These are phyloP conservation scores for Neurospora sp. DNA, from an alignment of 495 filamentous ascomycete genomes.

Conservation along the genomic window DNA sequence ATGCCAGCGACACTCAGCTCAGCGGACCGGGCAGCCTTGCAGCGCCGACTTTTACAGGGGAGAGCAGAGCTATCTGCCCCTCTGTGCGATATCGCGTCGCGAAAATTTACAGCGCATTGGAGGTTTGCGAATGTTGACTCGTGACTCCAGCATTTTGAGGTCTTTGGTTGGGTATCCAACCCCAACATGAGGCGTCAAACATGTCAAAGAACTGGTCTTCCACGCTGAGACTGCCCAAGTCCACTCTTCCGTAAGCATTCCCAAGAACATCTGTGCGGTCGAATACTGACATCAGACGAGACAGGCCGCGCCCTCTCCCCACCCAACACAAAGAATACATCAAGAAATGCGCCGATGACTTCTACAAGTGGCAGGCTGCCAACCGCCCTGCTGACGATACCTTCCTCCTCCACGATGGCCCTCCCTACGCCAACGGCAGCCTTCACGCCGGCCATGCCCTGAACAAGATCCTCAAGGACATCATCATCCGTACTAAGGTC, in stretches of 20 bases:
- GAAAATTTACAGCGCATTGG: slow-evolving; percentile 1
- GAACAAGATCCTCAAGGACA: slow-evolving; percentile 96
- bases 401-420: slow-evolving; percentile 90
- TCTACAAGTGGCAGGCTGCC: slow-evolving; percentile 75
- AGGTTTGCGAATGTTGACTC: neutral
- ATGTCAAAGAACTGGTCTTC: slow-evolving; percentile 42
- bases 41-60: slow-evolving; percentile 9
- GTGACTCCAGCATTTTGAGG: neutral
- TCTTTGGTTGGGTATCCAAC: neutral
- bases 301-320: slow-evolving; percentile 37
- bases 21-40: slow-evolving; percentile 11
- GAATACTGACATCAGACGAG: neutral
- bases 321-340: slow-evolving; percentile 51
- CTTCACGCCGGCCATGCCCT: slow-evolving; percentile 95
- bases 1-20: neutral
- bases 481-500: slow-evolving; percentile 72
- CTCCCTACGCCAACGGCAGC: slow-evolving; percentile 92
- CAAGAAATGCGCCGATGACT: slow-evolving; percentile 68
- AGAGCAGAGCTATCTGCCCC: neutral
- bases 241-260: slow-evolving; percentile 34
- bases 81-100: slow-evolving; percentile 2
- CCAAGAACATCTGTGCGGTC: neutral
- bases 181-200: slow-evolving; percentile 10
- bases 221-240: slow-evolving; percentile 39
- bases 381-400: slow-evolving; percentile 45